Evolutionary conservation across 495 filamentous ascomycete genomes (phyloP), one percentile per base, ranked within the genome.

Genomic region (Immersiella caudata): DNA sequence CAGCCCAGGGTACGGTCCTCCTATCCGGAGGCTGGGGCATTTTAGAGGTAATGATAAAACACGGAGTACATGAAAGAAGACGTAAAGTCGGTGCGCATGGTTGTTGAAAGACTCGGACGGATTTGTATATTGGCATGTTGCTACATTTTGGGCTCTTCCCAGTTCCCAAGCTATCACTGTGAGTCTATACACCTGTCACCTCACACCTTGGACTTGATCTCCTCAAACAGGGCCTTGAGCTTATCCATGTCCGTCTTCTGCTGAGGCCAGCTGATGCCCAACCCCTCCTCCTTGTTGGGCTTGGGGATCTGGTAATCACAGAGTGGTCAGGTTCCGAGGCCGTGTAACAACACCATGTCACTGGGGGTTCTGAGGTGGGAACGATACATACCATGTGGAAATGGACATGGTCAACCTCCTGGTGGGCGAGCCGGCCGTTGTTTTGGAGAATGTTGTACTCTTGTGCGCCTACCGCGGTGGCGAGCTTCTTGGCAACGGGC

Each of bases 391-490:
- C 91, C 88, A 97, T 90, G 77, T 99, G 95, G 80, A 96, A 94
- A 80, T 97, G 94, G 35, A 95, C 95, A 81, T 99, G 95, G 69
- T 90, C 91, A 67, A 99, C 96, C 62, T 89, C 83, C 80, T 99
- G 95, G 80, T 99, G 96, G n/a, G 95, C 95, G 74, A 91, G 84
- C 22, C 85, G 80, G 26, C 95, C 95, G 74, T 99, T 99, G 81
- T 99, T 99, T 83, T 99, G 95, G 67, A 99, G 80, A 61, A 99
- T 84, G 75, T 99, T 99, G 83, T 90, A 99, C 73, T 98, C 84
- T 29, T 79, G 78, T 20, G 92, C 90, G 7, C 91, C 91, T 14
- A 85, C 86, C 25, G 92, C 93, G n/a, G 78, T 71, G 56, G 89
- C 94, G 25, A 99, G 85, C 73, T 89, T 93, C 85, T 97, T 97